A percentile compares a stretch with the other conserved stretches of the same genome.
phyloP scores from a whole-genome alignment of 495 filamentous ascomycete species.

The Poronia punctata region DNA sequence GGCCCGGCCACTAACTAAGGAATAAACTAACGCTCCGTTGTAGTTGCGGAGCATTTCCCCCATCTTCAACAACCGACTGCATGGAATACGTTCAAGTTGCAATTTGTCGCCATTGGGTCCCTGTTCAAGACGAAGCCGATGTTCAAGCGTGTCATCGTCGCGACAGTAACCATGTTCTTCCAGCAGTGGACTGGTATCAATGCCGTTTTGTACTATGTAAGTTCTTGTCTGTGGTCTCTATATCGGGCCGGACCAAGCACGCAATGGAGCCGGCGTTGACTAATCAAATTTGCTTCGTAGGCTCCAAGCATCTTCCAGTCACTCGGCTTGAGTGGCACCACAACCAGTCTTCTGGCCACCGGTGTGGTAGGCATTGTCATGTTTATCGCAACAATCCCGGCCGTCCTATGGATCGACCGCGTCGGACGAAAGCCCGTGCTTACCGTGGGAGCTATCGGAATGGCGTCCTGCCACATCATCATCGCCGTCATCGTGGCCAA shows the following conservation, averaged over 20 bases:
- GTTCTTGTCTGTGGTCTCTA: not conserved
- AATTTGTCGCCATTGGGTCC: slow-evolving; percentile 64
- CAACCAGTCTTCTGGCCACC: slow-evolving; percentile 65
- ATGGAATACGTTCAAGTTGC: slow-evolving; percentile 58
- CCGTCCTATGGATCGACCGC: slow-evolving; percentile 59
- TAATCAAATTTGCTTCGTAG: slow-evolving; percentile 29
- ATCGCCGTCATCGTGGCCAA: slow-evolving; percentile 66
- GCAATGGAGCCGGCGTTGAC: not conserved
- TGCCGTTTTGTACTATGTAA: slow-evolving; percentile 50
- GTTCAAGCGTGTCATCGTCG: slow-evolving; percentile 66
- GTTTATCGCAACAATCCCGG: slow-evolving; percentile 60
- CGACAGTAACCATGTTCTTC: slow-evolving; percentile 65
- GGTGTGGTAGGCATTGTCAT: slow-evolving; percentile 77
- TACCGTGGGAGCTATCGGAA: slow-evolving; percentile 49
- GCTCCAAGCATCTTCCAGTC: slow-evolving; percentile 67
- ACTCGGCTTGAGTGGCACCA: slow-evolving; percentile 57
- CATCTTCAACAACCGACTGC: slow-evolving; percentile 51
- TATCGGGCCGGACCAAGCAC: too few species aligned
- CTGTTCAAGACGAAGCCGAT: slow-evolving; percentile 68
- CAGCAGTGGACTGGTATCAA: slow-evolving; percentile 72
- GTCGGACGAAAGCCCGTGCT: slow-evolving; percentile 53
- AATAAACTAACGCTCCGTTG: not conserved
- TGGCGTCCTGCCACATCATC: slow-evolving; percentile 60
- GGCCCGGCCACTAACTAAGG: not conserved
- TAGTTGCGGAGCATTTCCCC: slow-evolving; percentile 62